These are phyloP conservation scores for Bothriochloa decipiens DNA, from an alignment of 176 grass and related monocot genomes.

Conservation along the genomic window DNA sequence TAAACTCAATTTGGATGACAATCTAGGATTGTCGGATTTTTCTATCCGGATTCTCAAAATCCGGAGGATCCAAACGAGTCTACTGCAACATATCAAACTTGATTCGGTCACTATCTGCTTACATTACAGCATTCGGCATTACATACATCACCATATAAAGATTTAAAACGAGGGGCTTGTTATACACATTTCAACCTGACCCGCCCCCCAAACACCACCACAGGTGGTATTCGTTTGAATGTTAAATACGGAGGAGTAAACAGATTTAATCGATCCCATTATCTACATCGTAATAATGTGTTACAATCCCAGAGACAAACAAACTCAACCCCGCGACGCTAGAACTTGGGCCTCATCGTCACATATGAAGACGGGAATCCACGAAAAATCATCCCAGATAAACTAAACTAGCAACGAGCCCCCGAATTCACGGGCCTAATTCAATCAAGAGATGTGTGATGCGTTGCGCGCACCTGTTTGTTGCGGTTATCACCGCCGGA, in stretches of 20 bases:
- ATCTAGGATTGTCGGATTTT: too few relatives aligned
- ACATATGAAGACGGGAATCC: not conserved
- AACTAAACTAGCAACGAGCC: not conserved
- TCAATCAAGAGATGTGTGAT: not conserved
- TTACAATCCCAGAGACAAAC: not conserved
- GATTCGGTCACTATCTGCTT: not conserved
- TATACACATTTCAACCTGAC: not conserved
- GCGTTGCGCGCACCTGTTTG: slow-evolving; percentile 39
- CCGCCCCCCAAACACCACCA: not conserved
- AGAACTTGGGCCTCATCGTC: not conserved
- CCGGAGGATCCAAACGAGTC: too few relatives aligned
- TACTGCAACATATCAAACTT: not conserved
- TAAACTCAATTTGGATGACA: not conserved
- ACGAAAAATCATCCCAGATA: not conserved
- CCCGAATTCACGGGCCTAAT: not conserved
- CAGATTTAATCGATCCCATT: not conserved
- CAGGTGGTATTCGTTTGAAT: not conserved
- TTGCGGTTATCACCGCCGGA: slow-evolving; percentile 25
- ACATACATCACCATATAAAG: not conserved
- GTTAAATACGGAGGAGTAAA: not conserved
- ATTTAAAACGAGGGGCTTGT: not conserved
- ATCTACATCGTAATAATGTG: not conserved
- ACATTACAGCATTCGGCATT: not conserved
- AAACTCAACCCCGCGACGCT: not conserved
- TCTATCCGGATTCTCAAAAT: too few relatives aligned